Evolutionary conservation across 192 early-diverging fungal species (phyloP), one percentile per base, ranked within the genome.

Genomic region (Backusella tuberculispora): DNA sequence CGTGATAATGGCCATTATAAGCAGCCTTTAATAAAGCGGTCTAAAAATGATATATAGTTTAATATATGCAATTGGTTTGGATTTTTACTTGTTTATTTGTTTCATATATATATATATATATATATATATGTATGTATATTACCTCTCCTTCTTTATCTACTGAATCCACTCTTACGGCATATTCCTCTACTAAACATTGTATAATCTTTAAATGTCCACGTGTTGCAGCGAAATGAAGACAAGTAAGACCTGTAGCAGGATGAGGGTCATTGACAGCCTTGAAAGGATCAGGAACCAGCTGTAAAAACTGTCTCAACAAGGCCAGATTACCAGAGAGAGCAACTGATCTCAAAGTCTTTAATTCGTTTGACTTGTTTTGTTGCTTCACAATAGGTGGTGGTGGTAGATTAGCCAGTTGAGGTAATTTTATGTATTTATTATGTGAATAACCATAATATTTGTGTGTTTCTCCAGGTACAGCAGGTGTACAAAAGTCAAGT

Each of bases 21-120:
- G 92, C 89, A 4, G 94, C 92, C 69, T 93, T 94, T 38, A 90
- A 64, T 0, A 95, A 77, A 6, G 93, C 85, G 29, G 91, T 93
- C 90, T 95, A 79, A 40, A 40, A 17, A n/a, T 14, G 29, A n/a
- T 53, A 13, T 46, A 13, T 19, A 64, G 0, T 74, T 19, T n/a
- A 48, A 47, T 67, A 21, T 19, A 19, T 9, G 15, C 24, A n/a
- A 53, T 66, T 17, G 26, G 48, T 67, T 9, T 34, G 2, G n/a
- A 4, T 42, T 15, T 34, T 56, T n/a, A 60, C 26, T 15, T 76
- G 6, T 44, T 37, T 24, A 10, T 42, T 38, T 50, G 45, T 26
- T 12, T 50, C 19, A 8, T 50, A n/a, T 75, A 56, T 43, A 10
- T 14, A 56, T n/a, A 64, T 21, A 4, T 24, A 14, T 46, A 2